phyloP scores from a whole-genome alignment of 2,329 filamentous ascomycete species.

The Chrysosporium keratinophilum region DNA sequence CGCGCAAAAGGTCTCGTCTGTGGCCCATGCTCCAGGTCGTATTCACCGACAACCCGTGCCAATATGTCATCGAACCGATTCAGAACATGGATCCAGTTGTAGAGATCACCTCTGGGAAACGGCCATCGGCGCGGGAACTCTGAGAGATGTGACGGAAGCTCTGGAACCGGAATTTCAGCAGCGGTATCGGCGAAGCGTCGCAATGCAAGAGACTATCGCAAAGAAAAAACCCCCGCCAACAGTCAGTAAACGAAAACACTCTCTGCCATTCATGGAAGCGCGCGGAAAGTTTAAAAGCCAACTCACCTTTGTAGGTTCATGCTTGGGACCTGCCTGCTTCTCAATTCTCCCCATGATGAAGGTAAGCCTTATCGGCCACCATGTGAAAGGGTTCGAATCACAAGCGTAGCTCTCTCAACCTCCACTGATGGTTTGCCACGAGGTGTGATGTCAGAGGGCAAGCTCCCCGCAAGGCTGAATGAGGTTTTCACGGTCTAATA shows the following conservation, averaged over 20 bases:
- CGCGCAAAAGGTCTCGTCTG: constrained; percentile 64
- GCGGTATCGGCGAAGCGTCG: constrained; percentile 66
- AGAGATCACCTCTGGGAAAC: constrained; percentile 87
- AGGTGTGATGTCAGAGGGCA: constrained; percentile 5
- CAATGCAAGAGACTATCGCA: constrained; percentile 69
- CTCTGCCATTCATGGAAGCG: not conserved
- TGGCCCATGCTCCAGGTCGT: constrained; percentile 68
- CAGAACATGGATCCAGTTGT: constrained; percentile 92
- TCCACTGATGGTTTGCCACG: constrained; percentile 10
- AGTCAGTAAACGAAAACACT: constrained; percentile 17
- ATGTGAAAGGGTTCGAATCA: constrained; percentile 27
- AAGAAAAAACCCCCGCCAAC: constrained; percentile 17
- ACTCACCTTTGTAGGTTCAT: constrained; percentile 43
- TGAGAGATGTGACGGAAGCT: constrained; percentile 65
- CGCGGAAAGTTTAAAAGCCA: not conserved
- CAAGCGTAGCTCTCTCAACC: not conserved
- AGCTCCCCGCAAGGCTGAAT: not conserved
- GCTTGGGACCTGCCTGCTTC: constrained; percentile 43
- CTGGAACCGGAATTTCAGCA: constrained; percentile 58
- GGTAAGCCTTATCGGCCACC: constrained; percentile 28
- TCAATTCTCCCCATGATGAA: constrained; percentile 44
- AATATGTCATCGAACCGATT: constrained; percentile 89
- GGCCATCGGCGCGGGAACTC: constrained; percentile 86
- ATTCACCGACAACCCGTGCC: constrained; percentile 68
- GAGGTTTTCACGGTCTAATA: not conserved